Conservation (phyloP, 371 early-diverging fungal genomes). For the Rhizomucor miehei region DNA sequence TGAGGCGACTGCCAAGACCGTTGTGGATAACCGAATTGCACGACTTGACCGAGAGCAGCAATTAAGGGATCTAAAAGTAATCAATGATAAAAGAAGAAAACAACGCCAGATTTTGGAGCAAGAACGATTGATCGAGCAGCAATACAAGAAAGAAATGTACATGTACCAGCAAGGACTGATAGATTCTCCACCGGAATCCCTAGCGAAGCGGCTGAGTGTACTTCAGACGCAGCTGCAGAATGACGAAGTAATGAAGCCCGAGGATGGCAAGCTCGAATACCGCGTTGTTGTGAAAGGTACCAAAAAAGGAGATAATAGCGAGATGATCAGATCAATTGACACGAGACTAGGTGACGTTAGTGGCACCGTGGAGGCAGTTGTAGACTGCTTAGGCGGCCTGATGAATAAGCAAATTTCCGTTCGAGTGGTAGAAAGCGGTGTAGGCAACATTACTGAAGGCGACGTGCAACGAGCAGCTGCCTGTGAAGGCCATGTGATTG, state of each 20-base stretch:
- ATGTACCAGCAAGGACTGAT: constrained; percentile 66
- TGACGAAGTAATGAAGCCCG: constrained; percentile 14
- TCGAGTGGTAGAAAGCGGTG: constrained; percentile 74
- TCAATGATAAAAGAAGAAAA: constrained; percentile 73
- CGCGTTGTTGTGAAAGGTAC: constrained; percentile 59
- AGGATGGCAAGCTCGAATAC: constrained; percentile 49
- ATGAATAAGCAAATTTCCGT: constrained; percentile 76
- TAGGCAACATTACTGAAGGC: constrained; percentile 82
- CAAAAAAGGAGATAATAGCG: background rate
- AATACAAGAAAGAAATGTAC: constrained; percentile 63
- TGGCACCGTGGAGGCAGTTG: constrained; percentile 92
- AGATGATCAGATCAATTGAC: constrained; percentile 15
- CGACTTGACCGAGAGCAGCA: constrained; percentile 60
- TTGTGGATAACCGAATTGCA: constrained; percentile 64
- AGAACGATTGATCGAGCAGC: constrained; percentile 59
- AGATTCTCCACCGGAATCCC: constrained; percentile 53
- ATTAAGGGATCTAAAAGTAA: constrained; percentile 66
- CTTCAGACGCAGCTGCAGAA: constrained; percentile 23
- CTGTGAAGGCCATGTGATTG: constrained; percentile 68
- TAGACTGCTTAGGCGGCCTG: constrained; percentile 71
- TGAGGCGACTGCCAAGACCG: constrained; percentile 78
- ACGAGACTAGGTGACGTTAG: constrained; percentile 94
- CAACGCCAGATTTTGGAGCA: constrained; percentile 57
- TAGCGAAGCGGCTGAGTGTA: constrained; percentile 40
- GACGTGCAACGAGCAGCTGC: constrained; percentile 75